phyloP scores from a whole-genome alignment of 164 flowering plant genomes.

The Macadamia integrifolia region DNA sequence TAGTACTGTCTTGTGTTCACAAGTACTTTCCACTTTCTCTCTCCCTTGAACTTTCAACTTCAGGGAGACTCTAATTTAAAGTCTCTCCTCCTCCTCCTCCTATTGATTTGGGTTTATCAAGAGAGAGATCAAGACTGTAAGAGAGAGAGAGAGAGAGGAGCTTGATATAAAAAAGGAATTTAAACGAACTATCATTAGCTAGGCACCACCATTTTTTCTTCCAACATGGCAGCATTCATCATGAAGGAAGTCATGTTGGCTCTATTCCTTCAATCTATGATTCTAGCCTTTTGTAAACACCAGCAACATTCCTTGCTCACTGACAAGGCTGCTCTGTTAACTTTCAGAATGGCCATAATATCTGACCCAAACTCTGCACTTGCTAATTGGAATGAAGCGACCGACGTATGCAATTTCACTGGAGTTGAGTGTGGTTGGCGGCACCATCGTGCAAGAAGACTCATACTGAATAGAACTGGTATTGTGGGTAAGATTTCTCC shows the following conservation, averaged over 20 bases:
- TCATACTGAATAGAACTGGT: slow-evolving; percentile 13
- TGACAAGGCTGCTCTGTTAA: slow-evolving; percentile 46
- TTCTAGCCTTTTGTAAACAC: slow-evolving; percentile 4
- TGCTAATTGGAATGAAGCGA: slow-evolving; percentile 32
- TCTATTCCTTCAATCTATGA: slow-evolving; percentile 23
- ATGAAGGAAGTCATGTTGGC: slow-evolving; percentile 12
- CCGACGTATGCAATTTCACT: slow-evolving; percentile 34
- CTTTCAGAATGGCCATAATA: slow-evolving; percentile 24
- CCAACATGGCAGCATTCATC: slow-evolving; percentile 12
- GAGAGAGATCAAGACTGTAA: neutral
- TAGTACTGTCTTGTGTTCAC: neutral
- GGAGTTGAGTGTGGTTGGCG: slow-evolving; percentile 27
- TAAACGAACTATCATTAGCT: neutral
- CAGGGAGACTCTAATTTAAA: neutral
- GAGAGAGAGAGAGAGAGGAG: neutral
- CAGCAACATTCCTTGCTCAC: slow-evolving; percentile 18
- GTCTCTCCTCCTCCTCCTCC: neutral
- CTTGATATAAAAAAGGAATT: too few species aligned
- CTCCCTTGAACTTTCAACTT: neutral
- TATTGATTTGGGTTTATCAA: neutral
- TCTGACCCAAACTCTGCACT: slow-evolving; percentile 29
- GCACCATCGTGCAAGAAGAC: slow-evolving; percentile 25
- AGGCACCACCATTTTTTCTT: neutral
- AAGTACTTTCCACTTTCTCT: neutral
- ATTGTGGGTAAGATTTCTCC: slow-evolving; percentile 32